Conservation (phyloP, 768 basidiomycete genomes). For the Tricholoma saponaceum region DNA sequence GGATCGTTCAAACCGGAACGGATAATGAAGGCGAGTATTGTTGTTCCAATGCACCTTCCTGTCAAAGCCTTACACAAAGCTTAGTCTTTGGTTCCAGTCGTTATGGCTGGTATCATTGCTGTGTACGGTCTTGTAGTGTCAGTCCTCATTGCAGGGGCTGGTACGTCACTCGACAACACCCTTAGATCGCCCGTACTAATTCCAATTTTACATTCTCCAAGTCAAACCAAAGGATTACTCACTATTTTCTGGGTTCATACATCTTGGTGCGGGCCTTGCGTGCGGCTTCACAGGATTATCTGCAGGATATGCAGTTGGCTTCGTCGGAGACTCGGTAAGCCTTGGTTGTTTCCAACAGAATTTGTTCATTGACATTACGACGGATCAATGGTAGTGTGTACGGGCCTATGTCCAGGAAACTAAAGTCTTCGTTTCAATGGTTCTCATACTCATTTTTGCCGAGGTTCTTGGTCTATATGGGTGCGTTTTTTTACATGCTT, state of each 20-base stretch:
- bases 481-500: constrained; percentile 35
- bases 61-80: background rate
- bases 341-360: background rate
- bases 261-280: constrained; percentile 87
- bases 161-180: constrained; percentile 25
- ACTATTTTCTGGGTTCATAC: constrained; percentile 62
- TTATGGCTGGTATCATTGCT: constrained; percentile 98
- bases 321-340: constrained; percentile 89
- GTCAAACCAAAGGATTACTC: constrained; percentile 71
- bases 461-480: constrained; percentile 91
- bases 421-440: constrained; percentile 32
- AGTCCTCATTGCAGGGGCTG: constrained; percentile 77
- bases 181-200: background rate
- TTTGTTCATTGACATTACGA: background rate
- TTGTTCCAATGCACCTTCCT: background rate
- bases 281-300: constrained; percentile 91
- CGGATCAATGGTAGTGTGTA: constrained; percentile 13
- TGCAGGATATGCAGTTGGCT: constrained; percentile 93
- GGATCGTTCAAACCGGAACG: constrained; percentile 93
- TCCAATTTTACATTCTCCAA: constrained; percentile 24
- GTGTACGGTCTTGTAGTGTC: constrained; percentile 97
- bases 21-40: constrained; percentile 85
- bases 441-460: constrained; percentile 90
- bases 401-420: constrained; percentile 5
- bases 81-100: constrained; percentile 91